phyloP scores from a whole-genome alignment of 495 filamentous ascomycete species.

The Penicillium waksmanii region DNA sequence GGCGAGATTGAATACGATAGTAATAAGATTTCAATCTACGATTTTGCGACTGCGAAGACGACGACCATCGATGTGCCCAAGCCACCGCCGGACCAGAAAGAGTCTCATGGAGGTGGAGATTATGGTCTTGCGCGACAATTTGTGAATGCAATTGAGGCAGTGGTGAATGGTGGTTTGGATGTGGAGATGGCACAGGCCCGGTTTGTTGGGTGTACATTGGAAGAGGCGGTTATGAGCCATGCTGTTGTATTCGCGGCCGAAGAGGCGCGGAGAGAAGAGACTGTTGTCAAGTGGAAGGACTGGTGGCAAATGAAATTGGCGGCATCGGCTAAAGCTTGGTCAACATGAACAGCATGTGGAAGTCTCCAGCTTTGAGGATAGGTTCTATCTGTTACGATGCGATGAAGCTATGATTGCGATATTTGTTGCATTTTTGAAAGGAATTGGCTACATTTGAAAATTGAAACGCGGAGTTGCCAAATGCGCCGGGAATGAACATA shows the following conservation, averaged over 20 bases:
- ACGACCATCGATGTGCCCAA: constrained; percentile 34
- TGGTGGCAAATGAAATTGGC: constrained; percentile 72
- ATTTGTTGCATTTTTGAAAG: neutral
- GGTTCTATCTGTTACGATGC: constrained; percentile 1
- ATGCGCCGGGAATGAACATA: constrained; percentile 12
- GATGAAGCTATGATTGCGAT: constrained; percentile 15
- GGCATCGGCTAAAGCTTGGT: constrained; percentile 18
- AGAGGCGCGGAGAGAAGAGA: constrained; percentile 71
- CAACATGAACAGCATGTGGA: neutral
- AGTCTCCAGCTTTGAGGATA: neutral
- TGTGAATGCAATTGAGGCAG: constrained; percentile 76
- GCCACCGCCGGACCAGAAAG: constrained; percentile 41
- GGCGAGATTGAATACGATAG: constrained; percentile 83
- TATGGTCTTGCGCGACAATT: constrained; percentile 78
- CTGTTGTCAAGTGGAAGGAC: constrained; percentile 71
- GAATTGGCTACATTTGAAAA: neutral
- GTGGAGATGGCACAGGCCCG: constrained; percentile 74
- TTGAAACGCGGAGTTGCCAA: neutral
- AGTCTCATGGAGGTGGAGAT: constrained; percentile 85
- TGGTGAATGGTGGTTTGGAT: constrained; percentile 68
- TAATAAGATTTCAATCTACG: constrained; percentile 43
- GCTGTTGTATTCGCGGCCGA: constrained; percentile 95
- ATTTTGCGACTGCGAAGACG: constrained; percentile 38
- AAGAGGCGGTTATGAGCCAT: constrained; percentile 86
- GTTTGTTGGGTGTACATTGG: constrained; percentile 77